Percentiles rank a stretch among this genome's conserved stretches.
phyloP scores from a whole-genome alignment of 805 yeast genomes.

The Candida sanyiensis region DNA sequence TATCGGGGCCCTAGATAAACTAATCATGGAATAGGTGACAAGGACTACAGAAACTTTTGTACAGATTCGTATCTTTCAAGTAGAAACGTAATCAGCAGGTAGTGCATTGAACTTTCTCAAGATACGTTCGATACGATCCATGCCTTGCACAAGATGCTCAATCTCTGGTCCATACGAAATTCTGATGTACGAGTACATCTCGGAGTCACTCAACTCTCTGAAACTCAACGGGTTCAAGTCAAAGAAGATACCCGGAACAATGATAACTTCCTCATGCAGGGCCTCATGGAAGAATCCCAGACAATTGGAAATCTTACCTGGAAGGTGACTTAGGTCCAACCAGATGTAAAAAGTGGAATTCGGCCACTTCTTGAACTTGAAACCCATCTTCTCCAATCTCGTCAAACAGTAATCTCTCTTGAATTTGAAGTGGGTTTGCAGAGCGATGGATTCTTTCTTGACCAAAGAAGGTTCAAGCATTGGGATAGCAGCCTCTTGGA shows the following conservation, averaged over 20 bases:
- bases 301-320: slow-evolving; percentile 50
- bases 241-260: slow-evolving; percentile 59
- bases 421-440: slow-evolving; percentile 50
- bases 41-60: too few relatives aligned
- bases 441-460: slow-evolving; percentile 47
- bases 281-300: slow-evolving; percentile 61
- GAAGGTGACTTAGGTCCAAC: slow-evolving; percentile 51
- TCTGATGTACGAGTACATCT: slow-evolving; percentile 54
- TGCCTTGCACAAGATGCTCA: slow-evolving; percentile 43
- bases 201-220: slow-evolving; percentile 46
- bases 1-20: too few relatives aligned
- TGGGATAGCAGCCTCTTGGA: slow-evolving; percentile 54
- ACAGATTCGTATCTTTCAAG: too few relatives aligned
- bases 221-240: slow-evolving; percentile 49
- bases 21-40: too few relatives aligned
- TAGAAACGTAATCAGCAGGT: slow-evolving; percentile 28
- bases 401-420: slow-evolving; percentile 50
- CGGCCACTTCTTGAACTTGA: slow-evolving; percentile 43
- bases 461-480: slow-evolving; percentile 48
- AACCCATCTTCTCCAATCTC: slow-evolving; percentile 49
- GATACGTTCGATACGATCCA: slow-evolving; percentile 55
- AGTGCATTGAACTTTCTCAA: slow-evolving; percentile 38
- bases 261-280: slow-evolving; percentile 51
- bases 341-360: slow-evolving; percentile 56
- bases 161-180: slow-evolving; percentile 57